Conservation (phyloP, 164 flowering plant species). For the Nymphaea thermarum region DNA sequence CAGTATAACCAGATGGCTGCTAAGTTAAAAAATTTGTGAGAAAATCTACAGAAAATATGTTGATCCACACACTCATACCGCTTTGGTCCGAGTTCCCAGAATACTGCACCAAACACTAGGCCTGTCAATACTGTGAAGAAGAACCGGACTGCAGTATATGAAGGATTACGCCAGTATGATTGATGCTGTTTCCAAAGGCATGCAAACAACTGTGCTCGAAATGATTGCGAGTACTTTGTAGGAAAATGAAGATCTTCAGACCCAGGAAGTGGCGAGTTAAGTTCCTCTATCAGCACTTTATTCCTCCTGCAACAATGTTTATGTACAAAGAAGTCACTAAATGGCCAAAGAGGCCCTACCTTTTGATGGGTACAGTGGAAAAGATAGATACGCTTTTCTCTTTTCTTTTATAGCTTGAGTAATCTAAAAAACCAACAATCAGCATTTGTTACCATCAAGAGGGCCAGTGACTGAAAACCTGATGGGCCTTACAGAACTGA, state of each 20-base stretch:
- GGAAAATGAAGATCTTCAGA: conserved; percentile 29
- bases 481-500: too few species aligned
- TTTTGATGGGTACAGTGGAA: too few species aligned
- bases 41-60: not conserved
- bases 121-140: conserved; percentile 31
- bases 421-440: too few species aligned
- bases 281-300: conserved; percentile 20
- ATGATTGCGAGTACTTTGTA: conserved; percentile 37
- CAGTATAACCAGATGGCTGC: not conserved
- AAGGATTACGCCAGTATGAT: conserved; percentile 68
- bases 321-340: not conserved
- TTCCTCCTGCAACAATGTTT: conserved; percentile 20
- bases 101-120: conserved; percentile 39
- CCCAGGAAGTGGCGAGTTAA: conserved; percentile 26
- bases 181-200: conserved; percentile 61
- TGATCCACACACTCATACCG: conserved; percentile 15
- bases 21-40: not conserved
- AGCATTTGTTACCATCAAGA: too few species aligned
- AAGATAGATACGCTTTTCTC: too few species aligned
- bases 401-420: too few species aligned
- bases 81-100: conserved; percentile 39
- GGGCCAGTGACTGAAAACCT: too few species aligned
- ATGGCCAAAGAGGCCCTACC: not conserved
- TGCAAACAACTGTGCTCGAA: conserved; percentile 28
- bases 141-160: conserved; percentile 38